These are phyloP conservation scores for Rubia yunnanensis DNA, from an alignment of 257 asterid species.

Conservation along the genomic window DNA sequence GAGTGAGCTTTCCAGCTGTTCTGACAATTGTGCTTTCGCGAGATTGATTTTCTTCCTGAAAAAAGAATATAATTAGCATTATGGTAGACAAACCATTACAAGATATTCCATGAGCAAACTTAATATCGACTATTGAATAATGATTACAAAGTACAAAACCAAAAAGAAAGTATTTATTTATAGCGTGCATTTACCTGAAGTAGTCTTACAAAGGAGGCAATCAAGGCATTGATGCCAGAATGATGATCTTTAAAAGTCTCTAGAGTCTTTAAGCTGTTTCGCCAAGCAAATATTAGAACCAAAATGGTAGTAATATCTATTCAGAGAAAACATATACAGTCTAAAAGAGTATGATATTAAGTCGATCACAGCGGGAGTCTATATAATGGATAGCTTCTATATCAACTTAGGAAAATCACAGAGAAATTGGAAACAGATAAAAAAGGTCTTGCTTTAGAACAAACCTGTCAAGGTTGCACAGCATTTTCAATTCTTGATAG, in stretches of 20 bases:
- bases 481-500: slow-evolving; percentile 54
- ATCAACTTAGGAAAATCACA: neutral
- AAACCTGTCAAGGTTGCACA: slow-evolving; percentile 86
- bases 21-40: slow-evolving; percentile 90
- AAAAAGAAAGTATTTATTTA: neutral
- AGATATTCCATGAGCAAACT: neutral
- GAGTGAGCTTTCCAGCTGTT: slow-evolving; percentile 91
- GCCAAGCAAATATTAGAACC: slow-evolving; percentile 23
- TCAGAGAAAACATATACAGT: neutral
- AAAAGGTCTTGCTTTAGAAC: slow-evolving; percentile 11
- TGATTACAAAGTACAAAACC: too few relatives aligned
- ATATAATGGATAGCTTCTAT: neutral
- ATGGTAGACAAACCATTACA: neutral
- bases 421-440: neutral
- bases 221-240: slow-evolving; percentile 68
- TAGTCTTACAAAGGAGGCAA: slow-evolving; percentile 73
- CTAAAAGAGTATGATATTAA: neutral
- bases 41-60: slow-evolving; percentile 87
- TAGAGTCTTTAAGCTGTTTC: slow-evolving; percentile 62
- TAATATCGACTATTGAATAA: neutral
- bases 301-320: slow-evolving; percentile 18
- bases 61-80: neutral
- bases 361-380: neutral
- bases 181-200: slow-evolving; percentile 48
- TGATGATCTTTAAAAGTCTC: slow-evolving; percentile 42